Evolutionary conservation across 2,329 filamentous ascomycete species (phyloP), one percentile per base, ranked within the genome.

Genomic region (Teratosphaeria gauchensis): DNA sequence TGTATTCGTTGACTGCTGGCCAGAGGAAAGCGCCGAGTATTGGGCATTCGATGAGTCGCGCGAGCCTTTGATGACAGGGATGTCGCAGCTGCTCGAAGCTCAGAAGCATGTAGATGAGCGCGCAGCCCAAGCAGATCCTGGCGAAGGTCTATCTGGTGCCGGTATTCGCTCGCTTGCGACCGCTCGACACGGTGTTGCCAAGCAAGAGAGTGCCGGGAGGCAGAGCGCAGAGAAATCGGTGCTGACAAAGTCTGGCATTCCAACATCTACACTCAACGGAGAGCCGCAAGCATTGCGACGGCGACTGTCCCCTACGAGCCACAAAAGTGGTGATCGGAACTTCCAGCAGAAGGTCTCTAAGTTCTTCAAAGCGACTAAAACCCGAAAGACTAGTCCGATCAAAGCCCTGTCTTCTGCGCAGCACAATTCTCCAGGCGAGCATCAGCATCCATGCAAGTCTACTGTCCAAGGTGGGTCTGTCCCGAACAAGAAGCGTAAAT

Each of bases 1-100:
- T 0, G 72, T 95, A 11, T 88, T 85, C 59, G 74, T 96, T 2
- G 69, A 82, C 2, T 74, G 82, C 32, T 90, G 92, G 68, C 87
- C 90, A 0, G 76, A 77, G 11, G 78, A 80, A 0, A 80, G 81
- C 2, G 81, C 82, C 2, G 71, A 76, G 16, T 77, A 81, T 3
- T 96, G 91, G 87, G 84, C 88, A 0, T 80, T 96, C 32, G 71
- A 71, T 2, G 67, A 66, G 9, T 72, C 74, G 0, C 66, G 76
- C 7, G 73, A 76, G 19, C 80, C 80, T 1, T 68, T 83, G 1
- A 74, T 87, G 32, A 75, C 85, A 24, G 84, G 85, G 0, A 75
- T 82, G 2, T 78, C 80, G 1, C 82, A 84, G 61, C 72, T 84
- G 7, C 71, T 79, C 7, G 74, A 79, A 38, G 84, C 82, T 1